A percentile compares a stretch with the other conserved stretches of the same genome.
These are phyloP conservation scores for Claviceps humidiphila DNA, from an alignment of 2,329 filamentous ascomycete species.

Conservation along the genomic window DNA sequence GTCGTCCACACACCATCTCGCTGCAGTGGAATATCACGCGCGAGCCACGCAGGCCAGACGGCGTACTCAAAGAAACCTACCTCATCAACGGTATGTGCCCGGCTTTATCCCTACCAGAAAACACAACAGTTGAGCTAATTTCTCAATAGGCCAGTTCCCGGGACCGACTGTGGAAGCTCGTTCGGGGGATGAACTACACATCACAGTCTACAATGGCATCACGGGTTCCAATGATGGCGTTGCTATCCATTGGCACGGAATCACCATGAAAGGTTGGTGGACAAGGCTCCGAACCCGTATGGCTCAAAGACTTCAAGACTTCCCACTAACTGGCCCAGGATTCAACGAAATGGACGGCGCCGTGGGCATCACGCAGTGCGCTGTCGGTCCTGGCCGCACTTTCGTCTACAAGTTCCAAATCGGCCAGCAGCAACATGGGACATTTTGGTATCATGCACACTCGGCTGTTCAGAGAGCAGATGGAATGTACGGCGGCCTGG, in stretches of 20 bases:
- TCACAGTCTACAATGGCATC: conserved; percentile 27
- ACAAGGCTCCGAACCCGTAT: neutral
- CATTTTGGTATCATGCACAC: conserved; percentile 55
- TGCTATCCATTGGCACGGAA: conserved; percentile 55
- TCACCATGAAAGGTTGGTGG: conserved; percentile 42
- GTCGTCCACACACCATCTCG: conserved; percentile 19
- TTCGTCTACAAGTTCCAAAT: conserved; percentile 44
- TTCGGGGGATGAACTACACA: conserved; percentile 27
- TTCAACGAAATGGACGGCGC: conserved; percentile 48
- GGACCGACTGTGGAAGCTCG: conserved; percentile 32
- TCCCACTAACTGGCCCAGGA: conserved; percentile 18
- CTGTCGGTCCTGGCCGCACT: conserved; percentile 39
- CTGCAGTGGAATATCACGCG: conserved; percentile 27
- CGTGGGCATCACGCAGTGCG: conserved; percentile 45
- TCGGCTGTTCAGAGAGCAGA: conserved; percentile 31
- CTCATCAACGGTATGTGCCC: conserved; percentile 30
- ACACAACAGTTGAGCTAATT: neutral
- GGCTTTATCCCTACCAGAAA: neutral
- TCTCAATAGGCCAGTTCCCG: conserved; percentile 21
- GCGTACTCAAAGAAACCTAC: conserved; percentile 33
- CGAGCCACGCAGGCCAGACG: conserved; percentile 28
- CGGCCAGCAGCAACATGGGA: conserved; percentile 35
- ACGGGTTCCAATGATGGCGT: conserved; percentile 20
- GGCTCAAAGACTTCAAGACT: too few relatives aligned
- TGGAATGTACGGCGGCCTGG: conserved; percentile 11